phyloP scores from a whole-genome alignment of 345 rosid genomes.

The Clarkia xantiana region DNA sequence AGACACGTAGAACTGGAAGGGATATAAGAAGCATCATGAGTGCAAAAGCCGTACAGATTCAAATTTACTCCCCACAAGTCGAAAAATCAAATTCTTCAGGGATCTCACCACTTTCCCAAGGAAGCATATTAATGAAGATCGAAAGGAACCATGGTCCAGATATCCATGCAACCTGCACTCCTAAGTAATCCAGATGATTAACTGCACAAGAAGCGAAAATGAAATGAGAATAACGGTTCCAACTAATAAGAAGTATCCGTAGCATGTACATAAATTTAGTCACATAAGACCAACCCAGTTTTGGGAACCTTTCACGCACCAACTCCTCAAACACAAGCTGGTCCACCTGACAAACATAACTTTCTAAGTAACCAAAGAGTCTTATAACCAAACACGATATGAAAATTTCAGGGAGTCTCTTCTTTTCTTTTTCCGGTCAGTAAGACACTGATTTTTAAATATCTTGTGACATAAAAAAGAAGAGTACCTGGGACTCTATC shows the following conservation, averaged over 20 bases:
- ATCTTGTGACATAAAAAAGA: neutral
- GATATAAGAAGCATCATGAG: slow-evolving; percentile 6
- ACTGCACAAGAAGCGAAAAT: slow-evolving; percentile 65
- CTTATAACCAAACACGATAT: no score
- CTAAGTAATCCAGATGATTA: slow-evolving; percentile 99
- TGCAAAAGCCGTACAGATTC: neutral
- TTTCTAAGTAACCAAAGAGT: slow-evolving; percentile 1
- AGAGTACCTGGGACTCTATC: slow-evolving; percentile 83
- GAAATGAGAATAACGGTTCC: slow-evolving; percentile 30
- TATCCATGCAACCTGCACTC: slow-evolving; percentile 99
- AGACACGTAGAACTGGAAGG: slow-evolving; percentile 71
- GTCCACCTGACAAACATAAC: slow-evolving; percentile 51
- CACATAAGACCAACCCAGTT: slow-evolving; percentile 61
- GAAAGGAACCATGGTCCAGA: slow-evolving; percentile 98
- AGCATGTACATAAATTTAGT: slow-evolving; percentile 7
- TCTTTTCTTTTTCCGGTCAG: no score
- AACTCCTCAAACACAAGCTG: slow-evolving; percentile 94
- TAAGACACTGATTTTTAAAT: no score
- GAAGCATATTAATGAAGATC: slow-evolving; percentile 85
- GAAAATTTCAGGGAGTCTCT: no score
- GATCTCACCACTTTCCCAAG: slow-evolving; percentile 91
- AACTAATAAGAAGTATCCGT: slow-evolving; percentile 12
- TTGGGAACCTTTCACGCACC: slow-evolving; percentile 88
- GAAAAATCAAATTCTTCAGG: slow-evolving; percentile 2
- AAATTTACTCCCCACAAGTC: neutral